Conservation (phyloP, 495 filamentous ascomycete species). For the Staphylotrichum longicolle region DNA sequence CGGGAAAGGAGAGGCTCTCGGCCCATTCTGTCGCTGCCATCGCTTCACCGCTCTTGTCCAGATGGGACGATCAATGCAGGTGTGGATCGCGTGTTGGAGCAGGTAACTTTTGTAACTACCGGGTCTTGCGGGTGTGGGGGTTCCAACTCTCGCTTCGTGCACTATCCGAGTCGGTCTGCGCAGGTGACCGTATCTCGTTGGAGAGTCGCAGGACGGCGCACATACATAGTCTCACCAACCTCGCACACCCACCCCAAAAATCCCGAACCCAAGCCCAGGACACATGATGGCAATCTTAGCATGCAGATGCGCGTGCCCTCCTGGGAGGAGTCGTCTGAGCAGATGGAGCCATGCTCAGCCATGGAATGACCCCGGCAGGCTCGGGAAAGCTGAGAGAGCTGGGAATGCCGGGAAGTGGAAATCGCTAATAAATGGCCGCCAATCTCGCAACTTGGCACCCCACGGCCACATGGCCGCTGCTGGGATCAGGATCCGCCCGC, state of each 20-base stretch:
- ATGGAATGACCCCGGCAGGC: background rate
- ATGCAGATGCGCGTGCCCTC: background rate
- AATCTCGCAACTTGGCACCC: constrained; percentile 17
- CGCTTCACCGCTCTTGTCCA: background rate
- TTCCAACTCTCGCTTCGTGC: too few species aligned
- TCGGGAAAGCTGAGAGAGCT: constrained; percentile 3
- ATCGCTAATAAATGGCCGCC: constrained; percentile 8
- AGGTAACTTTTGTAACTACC: too few species aligned
- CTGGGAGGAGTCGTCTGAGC: too few species aligned
- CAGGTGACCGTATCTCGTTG: too few species aligned
- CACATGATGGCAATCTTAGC: background rate
- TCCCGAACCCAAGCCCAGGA: too few species aligned
- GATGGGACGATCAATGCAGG: background rate
- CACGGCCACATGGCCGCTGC: constrained; percentile 21
- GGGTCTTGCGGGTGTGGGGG: too few species aligned
- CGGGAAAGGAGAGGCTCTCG: constrained; percentile 1
- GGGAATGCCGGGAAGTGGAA: background rate
- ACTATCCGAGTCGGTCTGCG: too few species aligned
- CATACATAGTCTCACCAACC: too few species aligned
- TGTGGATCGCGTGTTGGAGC: background rate
- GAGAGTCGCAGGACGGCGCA: too few species aligned
- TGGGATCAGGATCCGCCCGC: constrained; percentile 21
- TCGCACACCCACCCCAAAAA: too few species aligned
- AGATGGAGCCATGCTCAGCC: too few species aligned
- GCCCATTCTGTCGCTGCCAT: background rate